phyloP scores from a whole-genome alignment of 495 filamentous ascomycete species.

The Trichoderma erinaceum region DNA sequence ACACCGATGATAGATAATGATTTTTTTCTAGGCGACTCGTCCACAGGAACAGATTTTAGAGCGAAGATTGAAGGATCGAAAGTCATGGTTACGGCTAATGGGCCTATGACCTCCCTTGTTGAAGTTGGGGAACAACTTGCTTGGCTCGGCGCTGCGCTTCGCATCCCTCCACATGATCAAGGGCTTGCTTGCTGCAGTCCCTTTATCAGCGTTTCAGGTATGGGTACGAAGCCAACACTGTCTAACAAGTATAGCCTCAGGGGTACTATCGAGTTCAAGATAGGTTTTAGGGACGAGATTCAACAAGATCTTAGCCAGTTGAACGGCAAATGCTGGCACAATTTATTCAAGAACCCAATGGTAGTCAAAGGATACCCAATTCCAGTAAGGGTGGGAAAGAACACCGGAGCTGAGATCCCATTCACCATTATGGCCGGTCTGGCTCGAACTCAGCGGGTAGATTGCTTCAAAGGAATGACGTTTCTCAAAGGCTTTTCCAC shows the following conservation, averaged over 20 bases:
- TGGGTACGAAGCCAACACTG: too few relatives aligned
- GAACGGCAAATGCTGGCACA: slow-evolving; percentile 33
- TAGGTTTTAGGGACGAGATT: neutral
- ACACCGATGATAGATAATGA: neutral
- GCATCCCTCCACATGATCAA: too few relatives aligned
- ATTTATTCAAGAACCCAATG: slow-evolving; percentile 30
- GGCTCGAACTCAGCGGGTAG: neutral
- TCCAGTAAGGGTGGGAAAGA: neutral
- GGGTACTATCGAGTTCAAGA: neutral
- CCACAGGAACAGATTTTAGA: too few relatives aligned
- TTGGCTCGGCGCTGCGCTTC: too few relatives aligned
- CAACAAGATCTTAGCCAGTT: neutral
- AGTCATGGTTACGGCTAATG: too few relatives aligned
- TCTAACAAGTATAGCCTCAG: too few relatives aligned
- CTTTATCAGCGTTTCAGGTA: too few relatives aligned
- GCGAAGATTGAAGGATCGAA: too few relatives aligned
- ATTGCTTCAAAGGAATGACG: neutral
- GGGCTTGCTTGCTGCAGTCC: too few relatives aligned
- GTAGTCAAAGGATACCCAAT: slow-evolving; percentile 34
- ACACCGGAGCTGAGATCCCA: neutral
- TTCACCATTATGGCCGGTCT: neutral
- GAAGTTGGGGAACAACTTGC: too few relatives aligned
- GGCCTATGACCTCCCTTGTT: too few relatives aligned
- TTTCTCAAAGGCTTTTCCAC: neutral
- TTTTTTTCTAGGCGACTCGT: neutral